Percentiles rank a stretch among this genome's conserved stretches.
These are phyloP conservation scores for Scleroderma bovista DNA, from an alignment of 768 basidiomycete species.

Conservation along the genomic window DNA sequence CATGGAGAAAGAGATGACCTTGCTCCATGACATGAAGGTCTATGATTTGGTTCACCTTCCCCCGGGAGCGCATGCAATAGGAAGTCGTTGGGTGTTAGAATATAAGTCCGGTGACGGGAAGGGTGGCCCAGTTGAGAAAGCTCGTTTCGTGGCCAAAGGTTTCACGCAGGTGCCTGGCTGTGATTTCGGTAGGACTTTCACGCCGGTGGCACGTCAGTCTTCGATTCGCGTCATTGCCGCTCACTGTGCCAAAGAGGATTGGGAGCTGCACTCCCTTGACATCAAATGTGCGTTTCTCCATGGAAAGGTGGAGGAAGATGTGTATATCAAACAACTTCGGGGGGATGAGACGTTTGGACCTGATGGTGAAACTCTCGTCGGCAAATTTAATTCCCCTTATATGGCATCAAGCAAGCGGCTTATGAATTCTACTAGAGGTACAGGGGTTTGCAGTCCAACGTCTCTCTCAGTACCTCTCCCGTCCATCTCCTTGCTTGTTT, in stretches of 20 bases:
- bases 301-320: conserved; percentile 7
- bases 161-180: background rate
- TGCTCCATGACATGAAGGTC: conserved; percentile 7
- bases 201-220: conserved; percentile 7
- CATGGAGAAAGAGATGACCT: background rate
- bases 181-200: conserved; percentile 7
- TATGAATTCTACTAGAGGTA: conserved; percentile 6
- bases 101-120: background rate
- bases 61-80: background rate
- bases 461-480: conserved; percentile 26
- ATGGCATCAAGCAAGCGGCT: conserved; percentile 3
- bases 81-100: background rate
- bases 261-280: conserved; percentile 8
- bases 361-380: background rate
- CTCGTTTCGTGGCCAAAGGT: background rate
- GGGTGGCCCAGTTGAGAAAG: background rate
- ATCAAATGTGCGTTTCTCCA: conserved; percentile 1
- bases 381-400: background rate
- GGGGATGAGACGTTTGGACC: conserved; percentile 18
- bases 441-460: conserved; percentile 20
- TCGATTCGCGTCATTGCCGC: conserved; percentile 1
- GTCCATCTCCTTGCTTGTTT: conserved; percentile 11
- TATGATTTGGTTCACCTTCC: background rate
- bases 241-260: background rate
- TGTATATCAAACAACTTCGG: conserved; percentile 35